Conservation (phyloP, 257 asterid genomes). For the Prunella vulgaris region DNA sequence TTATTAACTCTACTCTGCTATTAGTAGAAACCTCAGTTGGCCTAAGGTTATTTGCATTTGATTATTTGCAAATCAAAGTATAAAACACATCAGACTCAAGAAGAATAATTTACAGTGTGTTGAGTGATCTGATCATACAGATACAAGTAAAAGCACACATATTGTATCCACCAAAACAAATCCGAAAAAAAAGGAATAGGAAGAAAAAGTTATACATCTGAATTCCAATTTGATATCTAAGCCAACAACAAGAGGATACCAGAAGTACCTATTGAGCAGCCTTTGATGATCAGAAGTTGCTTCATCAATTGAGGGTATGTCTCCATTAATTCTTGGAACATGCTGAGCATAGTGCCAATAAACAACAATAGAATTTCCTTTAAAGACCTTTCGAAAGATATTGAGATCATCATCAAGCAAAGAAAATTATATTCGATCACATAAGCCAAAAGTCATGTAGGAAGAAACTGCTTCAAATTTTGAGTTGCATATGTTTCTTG, state of each 20-base stretch:
- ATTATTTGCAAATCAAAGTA: not conserved
- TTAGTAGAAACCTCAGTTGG: not conserved
- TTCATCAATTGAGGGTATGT: conserved; percentile 89
- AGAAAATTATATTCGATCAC: not conserved
- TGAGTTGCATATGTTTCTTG: not conserved
- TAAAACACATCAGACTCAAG: not conserved
- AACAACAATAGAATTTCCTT: conserved; percentile 19
- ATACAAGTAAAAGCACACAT: not conserved
- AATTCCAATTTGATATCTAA: conserved; percentile 3
- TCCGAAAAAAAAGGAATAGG: not conserved
- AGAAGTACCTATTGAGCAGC: conserved; percentile 76
- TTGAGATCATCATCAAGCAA: conserved; percentile 7
- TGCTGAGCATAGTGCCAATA: conserved; percentile 60
- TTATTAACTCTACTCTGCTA: not conserved
- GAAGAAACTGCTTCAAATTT: not conserved
- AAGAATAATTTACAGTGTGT: not conserved
- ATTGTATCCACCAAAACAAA: not conserved
- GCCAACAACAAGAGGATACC: conserved; percentile 19
- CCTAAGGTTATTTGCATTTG: not conserved
- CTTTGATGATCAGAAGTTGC: conserved; percentile 97
- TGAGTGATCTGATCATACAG: not conserved
- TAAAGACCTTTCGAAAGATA: not conserved
- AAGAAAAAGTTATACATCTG: not conserved
- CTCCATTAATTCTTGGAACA: conserved; percentile 86
- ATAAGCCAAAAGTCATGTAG: not conserved